Percentiles rank a stretch among this genome's conserved stretches.
These are phyloP conservation scores for Wickerhamomyces ciferrii DNA, from an alignment of 805 yeast species.

Conservation along the genomic window DNA sequence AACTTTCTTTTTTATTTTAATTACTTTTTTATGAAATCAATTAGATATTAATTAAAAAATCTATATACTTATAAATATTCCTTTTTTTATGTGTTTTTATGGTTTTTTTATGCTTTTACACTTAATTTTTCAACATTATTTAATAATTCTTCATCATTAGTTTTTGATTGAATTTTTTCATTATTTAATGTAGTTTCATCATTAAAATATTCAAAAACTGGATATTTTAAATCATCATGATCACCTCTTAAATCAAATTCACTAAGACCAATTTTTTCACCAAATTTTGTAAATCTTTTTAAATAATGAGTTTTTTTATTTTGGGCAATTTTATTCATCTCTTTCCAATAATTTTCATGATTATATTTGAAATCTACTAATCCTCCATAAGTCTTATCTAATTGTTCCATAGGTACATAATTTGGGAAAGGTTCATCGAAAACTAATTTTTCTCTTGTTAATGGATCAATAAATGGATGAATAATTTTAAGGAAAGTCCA, in stretches of 20 bases:
- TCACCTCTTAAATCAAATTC: constrained; percentile 71
- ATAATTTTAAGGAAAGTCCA: constrained; percentile 89
- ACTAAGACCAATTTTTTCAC: constrained; percentile 69
- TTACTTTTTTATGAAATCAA: too few species aligned
- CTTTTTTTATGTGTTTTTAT: too few species aligned
- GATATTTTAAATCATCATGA: constrained; percentile 22
- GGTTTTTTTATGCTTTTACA: neutral
- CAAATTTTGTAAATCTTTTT: constrained; percentile 66
- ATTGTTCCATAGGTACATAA: constrained; percentile 76
- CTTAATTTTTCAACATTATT: neutral
- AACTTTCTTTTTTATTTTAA: too few species aligned
- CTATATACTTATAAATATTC: too few species aligned
- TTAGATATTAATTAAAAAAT: too few species aligned
- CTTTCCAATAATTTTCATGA: constrained; percentile 78
- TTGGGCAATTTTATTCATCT: constrained; percentile 54
- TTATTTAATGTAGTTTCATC: neutral
- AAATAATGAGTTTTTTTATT: constrained; percentile 58
- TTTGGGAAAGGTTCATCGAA: constrained; percentile 84
- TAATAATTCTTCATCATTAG: neutral
- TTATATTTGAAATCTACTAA: constrained; percentile 75
- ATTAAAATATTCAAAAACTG: constrained; percentile 10
- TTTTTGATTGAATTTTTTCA: neutral
- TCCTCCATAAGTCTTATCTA: constrained; percentile 86
- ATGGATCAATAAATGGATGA: constrained; percentile 94
- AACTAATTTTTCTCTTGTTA: constrained; percentile 89